Percentiles rank a stretch among this genome's conserved stretches.
These are phyloP conservation scores for Xanthoparmelia taractica DNA, from an alignment of 495 filamentous ascomycete species.

Conservation along the genomic window DNA sequence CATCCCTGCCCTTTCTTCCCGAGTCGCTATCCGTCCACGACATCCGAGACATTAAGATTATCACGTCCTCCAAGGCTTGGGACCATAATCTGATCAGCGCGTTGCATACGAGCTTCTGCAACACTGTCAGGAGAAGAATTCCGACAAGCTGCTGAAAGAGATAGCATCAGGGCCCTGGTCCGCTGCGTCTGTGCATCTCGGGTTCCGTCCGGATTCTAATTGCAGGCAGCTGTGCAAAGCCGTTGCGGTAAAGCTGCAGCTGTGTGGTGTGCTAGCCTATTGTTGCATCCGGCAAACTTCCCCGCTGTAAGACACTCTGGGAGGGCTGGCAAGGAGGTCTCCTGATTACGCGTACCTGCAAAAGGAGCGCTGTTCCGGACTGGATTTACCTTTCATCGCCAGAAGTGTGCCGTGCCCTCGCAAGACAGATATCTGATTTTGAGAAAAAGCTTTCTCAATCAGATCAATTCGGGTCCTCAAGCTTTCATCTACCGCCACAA, in stretches of 20 bases:
- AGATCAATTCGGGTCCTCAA: not conserved
- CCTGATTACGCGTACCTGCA: slow-evolving; percentile 3
- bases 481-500: not conserved
- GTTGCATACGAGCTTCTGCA: not conserved
- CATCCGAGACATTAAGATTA: not conserved
- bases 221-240: slow-evolving; percentile 1
- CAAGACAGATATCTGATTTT: not conserved
- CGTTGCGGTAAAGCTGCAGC: not conserved
- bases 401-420: not conserved
- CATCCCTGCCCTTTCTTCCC: not conserved
- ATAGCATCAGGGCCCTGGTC: not conserved
- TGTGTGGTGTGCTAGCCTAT: slow-evolving; percentile 13
- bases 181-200: slow-evolving; percentile 5
- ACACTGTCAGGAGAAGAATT: not conserved
- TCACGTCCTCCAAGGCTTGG: not conserved
- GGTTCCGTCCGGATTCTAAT: not conserved
- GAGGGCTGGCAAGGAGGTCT: not conserved
- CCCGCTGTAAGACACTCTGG: not conserved
- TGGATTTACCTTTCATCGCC: not conserved
- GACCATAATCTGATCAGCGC: not conserved
- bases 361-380: slow-evolving; percentile 3
- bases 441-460: not conserved
- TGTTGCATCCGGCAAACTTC: slow-evolving; percentile 1
- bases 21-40: not conserved
- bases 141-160: not conserved